Base-by-base conservation (phyloP, 2,329 filamentous ascomycete genomes). In the Lachnellula hyalina region DNA sequence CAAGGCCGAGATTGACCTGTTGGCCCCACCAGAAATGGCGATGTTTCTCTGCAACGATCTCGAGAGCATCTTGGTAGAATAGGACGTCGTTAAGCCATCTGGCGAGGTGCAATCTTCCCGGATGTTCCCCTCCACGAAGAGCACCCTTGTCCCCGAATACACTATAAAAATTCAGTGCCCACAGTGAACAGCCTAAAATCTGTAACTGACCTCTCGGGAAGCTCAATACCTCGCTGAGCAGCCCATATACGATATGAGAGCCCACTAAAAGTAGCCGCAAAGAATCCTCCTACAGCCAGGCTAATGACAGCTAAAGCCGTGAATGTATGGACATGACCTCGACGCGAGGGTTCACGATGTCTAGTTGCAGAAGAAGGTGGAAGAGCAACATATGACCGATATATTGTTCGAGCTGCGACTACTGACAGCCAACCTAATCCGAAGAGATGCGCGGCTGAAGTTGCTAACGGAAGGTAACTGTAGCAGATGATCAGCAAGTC, bases 1-100 rank as follows among this genome's bases (percentile, higher is more conserved):
- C 70, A 12, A 77, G 73, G 28, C 75, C 77, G 12, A 81, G 71
- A 55, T 83, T 80, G 44, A 81, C 73, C 69, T 86, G 83, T 57
- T 81, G 80, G 6, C 78, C 81, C 79, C 83, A 86, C 76, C 82
- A 82, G 64, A 83, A 78, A 15, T 81, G 76, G 48, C 78, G 76
- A 3, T 77, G 73, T 49, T 75, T 79, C 62, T 79, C 77, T 6
- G 79, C 73, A 4, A 83, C 71, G 23, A 83, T 79, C 56, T 80
- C 76, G 54, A 82, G 73, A 11, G 77, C 52, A 45, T 65, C 64
- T 47, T 56, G 60, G 47, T 68, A 67, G 34, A 65, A 55, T 15
- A 62, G 53, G 17, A 61, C 65, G 35, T 68, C 65, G 28, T 58
- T 61, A 8, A 68, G 61, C 65, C 65, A 68, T 59, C 59, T 59